Conservation (phyloP, 2,329 filamentous ascomycete genomes). For the Lojkania enalia region DNA sequence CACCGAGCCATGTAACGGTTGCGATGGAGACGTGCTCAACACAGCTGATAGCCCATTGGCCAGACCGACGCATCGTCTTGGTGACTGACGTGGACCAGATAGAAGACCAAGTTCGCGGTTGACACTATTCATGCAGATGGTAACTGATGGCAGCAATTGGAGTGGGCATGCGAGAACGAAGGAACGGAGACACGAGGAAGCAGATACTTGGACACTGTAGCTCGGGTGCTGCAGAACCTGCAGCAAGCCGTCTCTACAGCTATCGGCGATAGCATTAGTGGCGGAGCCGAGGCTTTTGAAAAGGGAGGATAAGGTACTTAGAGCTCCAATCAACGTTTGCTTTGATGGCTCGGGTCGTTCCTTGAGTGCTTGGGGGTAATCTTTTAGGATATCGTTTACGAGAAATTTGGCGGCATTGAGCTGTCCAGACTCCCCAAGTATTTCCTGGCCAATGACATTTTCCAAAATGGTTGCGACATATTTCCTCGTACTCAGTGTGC, state of each 20-base stretch:
- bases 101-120: conserved; percentile 82
- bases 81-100: conserved; percentile 73
- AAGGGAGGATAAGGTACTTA: conserved; percentile 78
- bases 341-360: conserved; percentile 89
- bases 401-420: conserved; percentile 78
- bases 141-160: conserved; percentile 86
- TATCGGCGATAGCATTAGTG: conserved; percentile 75
- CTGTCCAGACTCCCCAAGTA: conserved; percentile 88
- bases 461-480: conserved; percentile 84
- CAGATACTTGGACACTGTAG: conserved; percentile 92
- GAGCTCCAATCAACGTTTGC: conserved; percentile 74
- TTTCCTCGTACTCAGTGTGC: conserved; percentile 79
- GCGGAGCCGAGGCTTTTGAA: conserved; percentile 82
- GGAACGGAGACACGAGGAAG: conserved; percentile 80
- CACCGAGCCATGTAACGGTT: conserved; percentile 90
- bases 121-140: conserved; percentile 95
- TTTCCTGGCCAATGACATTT: conserved; percentile 76
- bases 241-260: conserved; percentile 81
- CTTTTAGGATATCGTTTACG: conserved; percentile 87
- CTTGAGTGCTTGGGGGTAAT: conserved; percentile 87
- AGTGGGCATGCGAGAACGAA: conserved; percentile 91
- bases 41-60: conserved; percentile 89
- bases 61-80: conserved; percentile 83
- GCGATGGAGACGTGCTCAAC: conserved; percentile 83
- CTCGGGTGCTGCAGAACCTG: conserved; percentile 93